Base-by-base conservation (phyloP, 257 asterid genomes). In the Osmanthus fragrans region DNA sequence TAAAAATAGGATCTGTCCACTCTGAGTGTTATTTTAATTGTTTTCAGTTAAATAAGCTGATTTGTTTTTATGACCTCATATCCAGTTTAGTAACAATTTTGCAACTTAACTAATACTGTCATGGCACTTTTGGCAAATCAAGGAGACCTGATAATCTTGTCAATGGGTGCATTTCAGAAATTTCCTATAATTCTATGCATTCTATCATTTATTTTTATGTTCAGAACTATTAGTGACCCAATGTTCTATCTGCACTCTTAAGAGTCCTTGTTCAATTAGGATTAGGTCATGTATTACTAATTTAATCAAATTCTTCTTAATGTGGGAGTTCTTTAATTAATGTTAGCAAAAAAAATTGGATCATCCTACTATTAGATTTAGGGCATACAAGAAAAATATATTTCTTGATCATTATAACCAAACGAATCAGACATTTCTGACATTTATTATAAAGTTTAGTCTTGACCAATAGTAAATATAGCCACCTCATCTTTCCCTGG, bases 401-500 rank as follows among this genome's bases (percentile, higher is more conserved):
- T 56, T 27, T 7, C 29, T n/a, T 5, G 25, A 56, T n/a, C 1
- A 4, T n/a, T 19, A n/a, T 56, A 19, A 42, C 60, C 54, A 47
- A 47, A 18, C 49, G 16, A 73, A 58, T 19, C 47, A 2, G 36
- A 33, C 36, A 40, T 64, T 42, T 76, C 32, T 27, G 27, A 76
- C 47, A 42, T 9, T 18, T 23, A 23, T 1, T 27, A 29, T 33
- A 65, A 70, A 23, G 69, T 74, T 71, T 11, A 72, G 71, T 10
- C 64, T 82, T 70, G 73, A 85, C 77, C 78, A 75, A 79, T 65
- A 74, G 77, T 77, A 72, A 81, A 80, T 79, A 76, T 72, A 81
- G 82, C 83, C 84, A 93, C 97, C 97, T 93, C 97, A 82, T 93
- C 94, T 83, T 93, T 93, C 86, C 96, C 97, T 29, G 97, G 97